phyloP scores from a whole-genome alignment of 192 early-diverging fungal species.

The Backusella sp. region DNA sequence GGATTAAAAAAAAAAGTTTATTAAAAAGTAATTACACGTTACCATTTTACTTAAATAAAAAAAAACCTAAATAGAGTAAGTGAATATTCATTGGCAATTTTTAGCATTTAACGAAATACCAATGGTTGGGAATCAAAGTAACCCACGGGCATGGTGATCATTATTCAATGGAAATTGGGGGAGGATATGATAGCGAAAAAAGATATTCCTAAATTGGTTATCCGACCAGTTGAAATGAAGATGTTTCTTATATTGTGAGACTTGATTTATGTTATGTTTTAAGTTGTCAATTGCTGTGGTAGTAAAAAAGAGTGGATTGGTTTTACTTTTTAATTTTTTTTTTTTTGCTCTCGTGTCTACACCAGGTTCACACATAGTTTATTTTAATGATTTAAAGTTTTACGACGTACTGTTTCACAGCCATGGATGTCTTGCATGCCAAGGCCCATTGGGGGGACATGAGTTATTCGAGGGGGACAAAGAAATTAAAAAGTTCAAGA shows the following conservation, averaged over 20 bases:
- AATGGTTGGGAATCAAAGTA: not conserved
- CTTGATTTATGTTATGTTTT: not conserved
- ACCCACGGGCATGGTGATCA: not conserved
- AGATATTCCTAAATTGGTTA: not conserved
- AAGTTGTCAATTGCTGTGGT: not conserved
- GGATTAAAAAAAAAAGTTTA: not conserved
- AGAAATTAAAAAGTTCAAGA: slow-evolving; percentile 2
- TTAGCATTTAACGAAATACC: slow-evolving; percentile 6
- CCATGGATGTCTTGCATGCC: not conserved
- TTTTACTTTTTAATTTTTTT: not conserved
- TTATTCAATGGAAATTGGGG: not conserved
- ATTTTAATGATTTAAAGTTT: not conserved
- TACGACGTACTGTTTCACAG: not conserved
- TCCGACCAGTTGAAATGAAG: slow-evolving; percentile 1
- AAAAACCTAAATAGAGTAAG: not conserved
- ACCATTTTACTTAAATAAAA: not conserved
- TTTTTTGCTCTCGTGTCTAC: not conserved
- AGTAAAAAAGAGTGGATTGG: not conserved
- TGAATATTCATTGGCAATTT: slow-evolving; percentile 3
- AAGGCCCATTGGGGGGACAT: slow-evolving; percentile 1
- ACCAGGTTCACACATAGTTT: not conserved
- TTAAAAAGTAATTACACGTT: not conserved
- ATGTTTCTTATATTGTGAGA: slow-evolving; percentile 8
- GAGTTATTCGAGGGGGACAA: not conserved
- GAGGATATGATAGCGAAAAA: not conserved